Conservation (phyloP, 179 eudicot species). For the Beta lomatogona region DNA sequence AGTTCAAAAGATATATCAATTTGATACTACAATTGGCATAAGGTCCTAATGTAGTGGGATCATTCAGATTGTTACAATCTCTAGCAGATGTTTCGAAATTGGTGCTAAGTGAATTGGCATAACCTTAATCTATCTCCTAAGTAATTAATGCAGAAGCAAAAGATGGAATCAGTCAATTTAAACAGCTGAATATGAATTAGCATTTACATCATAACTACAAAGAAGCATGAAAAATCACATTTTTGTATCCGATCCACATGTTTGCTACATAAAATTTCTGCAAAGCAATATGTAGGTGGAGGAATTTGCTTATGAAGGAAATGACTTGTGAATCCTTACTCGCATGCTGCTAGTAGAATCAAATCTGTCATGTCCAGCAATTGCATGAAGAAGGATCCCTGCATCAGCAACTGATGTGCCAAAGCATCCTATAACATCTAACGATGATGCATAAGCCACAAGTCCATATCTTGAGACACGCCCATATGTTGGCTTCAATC, state of each 20-base stretch:
- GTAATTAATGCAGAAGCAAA: not conserved
- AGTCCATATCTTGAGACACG: slow-evolving; percentile 98
- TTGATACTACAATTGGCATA: not conserved
- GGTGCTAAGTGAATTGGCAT: too few species aligned
- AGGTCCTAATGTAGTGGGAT: too few species aligned
- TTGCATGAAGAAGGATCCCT: slow-evolving; percentile 74
- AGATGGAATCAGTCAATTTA: not conserved
- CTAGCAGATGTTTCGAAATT: too few species aligned
- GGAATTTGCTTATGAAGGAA: not conserved
- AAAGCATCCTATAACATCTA: slow-evolving; percentile 96
- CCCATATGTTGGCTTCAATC: slow-evolving; percentile 96
- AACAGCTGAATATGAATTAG: not conserved
- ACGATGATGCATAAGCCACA: slow-evolving; percentile 95
- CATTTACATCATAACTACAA: not conserved
- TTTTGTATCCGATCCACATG: not conserved
- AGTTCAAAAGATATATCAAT: not conserved
- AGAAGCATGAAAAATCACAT: not conserved
- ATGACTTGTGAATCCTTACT: slow-evolving; percentile 42
- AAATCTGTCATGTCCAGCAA: slow-evolving; percentile 86
- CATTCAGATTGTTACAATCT: too few species aligned
- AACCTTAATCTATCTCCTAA: too few species aligned
- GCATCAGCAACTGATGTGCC: slow-evolving; percentile 98
- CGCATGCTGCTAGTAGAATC: slow-evolving; percentile 88
- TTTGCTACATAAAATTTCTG: not conserved
- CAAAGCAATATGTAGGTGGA: not conserved